Evolutionary conservation across 768 basidiomycete species (phyloP), one percentile per base, ranked within the genome.

Genomic region (Hysterangium stoloniferum): DNA sequence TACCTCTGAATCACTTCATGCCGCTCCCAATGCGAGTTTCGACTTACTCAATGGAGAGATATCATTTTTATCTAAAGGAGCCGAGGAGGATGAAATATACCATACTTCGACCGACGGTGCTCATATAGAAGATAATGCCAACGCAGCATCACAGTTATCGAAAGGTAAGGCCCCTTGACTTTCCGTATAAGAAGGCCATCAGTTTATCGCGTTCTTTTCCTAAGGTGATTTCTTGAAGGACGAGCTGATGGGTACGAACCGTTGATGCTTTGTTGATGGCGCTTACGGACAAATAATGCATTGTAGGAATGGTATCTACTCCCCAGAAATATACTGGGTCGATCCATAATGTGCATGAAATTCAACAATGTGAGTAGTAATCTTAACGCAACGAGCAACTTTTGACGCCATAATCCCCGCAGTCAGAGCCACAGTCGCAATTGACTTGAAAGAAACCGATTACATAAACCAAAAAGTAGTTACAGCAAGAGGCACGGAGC

Each of bases 41-140:
- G 49, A 51, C 24, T 20, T 51, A 25, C 19, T 51, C 17, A 40
- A 51, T 24, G 49, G 41, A 28, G 49, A 51, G 17, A 41, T 51
- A n/a, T 51, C 37, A 15, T 42, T 40, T 35, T 31, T 51, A 31
- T 28, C 25, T 12, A 34, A 22, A 42, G 32, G 27, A 29, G 25
- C 28, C 13, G 49, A 51, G 19, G 47, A 37, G 3, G 9, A 9
- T n/a, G 47, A 48, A 40, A 25, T 31, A 19, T 13, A 32, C 28
- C 28, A 42, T 19, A 40, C 28, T 29, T 4, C 27, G 19, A 22
- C 24, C 20, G 25, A n/a, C 9, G 35, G 20, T 41, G 27, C 9
- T 19, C 13, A 31, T 28, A 29, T 29, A n/a, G 22, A 25, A 27
- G 20, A 40, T 31, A 17, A 25, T 25, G 13, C 20, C 15, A 15